Evolutionary conservation across 2,329 filamentous ascomycete genomes (phyloP), one percentile per base, ranked within the genome.

Genomic region (Botryosphaeria agaves): DNA sequence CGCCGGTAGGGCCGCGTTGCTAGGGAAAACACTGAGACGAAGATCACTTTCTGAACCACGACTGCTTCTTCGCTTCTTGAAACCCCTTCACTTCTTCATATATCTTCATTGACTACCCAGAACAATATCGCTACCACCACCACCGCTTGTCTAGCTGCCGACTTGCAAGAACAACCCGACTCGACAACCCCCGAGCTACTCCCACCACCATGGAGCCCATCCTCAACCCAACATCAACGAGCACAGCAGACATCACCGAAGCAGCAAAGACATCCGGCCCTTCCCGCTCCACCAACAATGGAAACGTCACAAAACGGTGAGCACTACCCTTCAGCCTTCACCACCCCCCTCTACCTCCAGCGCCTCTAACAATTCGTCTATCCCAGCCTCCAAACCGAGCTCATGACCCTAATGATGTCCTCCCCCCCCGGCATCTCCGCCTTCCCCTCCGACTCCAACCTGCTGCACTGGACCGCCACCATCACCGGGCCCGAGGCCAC

Each of bases 371-470:
- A 3, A 31, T 19, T 19, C 16, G 30, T 12, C 9, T 4, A 32
- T 12, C 37, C 18, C 48, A 95, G 89, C 46, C 68, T 98, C 34
- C 89, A 98, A 59, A 91, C 85, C 29, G 89, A 98, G 59, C 69
- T 98, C 42, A 95, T 98, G 87, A 78, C 89, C 55, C 74, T 98
- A 44, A 95, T 98, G 89, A 85, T 84, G 45, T 85, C 85, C 25
- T 77, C 85, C 2, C 85, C 87, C 1, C 83, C 85, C 9, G 89
- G 89, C 41, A 76, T 95, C 47, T 93, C 85, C 33, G 91, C 91
- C 38, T 98, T 98, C 55, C 89, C 89, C 17, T 77, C 82, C 35
- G 82, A 91, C 50, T 81, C 83, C 51, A 89, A 94, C 61, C 69
- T 94, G 38, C 75, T 92, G 46, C 73, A 74, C 20, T 98, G 89